phyloP scores from a whole-genome alignment of 1,139 yeast genomes.

The Sugiyamaella pinicola region DNA sequence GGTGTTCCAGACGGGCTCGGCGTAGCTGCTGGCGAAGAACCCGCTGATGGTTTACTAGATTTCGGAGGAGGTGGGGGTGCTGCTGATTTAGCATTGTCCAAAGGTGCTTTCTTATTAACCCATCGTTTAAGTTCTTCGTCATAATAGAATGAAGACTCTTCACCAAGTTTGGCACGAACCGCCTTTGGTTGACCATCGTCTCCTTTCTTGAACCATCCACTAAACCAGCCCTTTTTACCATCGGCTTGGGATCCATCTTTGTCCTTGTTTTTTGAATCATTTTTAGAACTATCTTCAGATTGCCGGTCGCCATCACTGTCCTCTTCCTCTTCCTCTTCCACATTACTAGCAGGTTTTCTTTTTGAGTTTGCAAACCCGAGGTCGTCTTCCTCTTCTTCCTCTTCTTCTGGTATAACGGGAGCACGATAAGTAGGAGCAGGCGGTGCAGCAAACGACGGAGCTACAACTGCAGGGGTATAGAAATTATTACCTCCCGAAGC shows the following conservation, averaged over 20 bases:
- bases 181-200: conserved; percentile 70
- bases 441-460: conserved; percentile 16
- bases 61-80: conserved; percentile 80
- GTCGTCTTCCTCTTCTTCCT: conserved; percentile 45
- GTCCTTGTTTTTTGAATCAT: conserved; percentile 24
- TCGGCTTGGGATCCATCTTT: conserved; percentile 29
- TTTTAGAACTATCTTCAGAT: conserved; percentile 30
- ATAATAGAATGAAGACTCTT: conserved; percentile 69
- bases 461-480: conserved; percentile 15
- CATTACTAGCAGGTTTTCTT: conserved; percentile 4
- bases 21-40: conserved; percentile 32
- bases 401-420: conserved; percentile 38
- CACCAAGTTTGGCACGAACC: conserved; percentile 83
- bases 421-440: conserved; percentile 8
- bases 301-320: conserved; percentile 21
- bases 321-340: conserved; percentile 27
- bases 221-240: conserved; percentile 51
- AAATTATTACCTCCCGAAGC: background rate
- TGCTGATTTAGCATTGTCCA: conserved; percentile 62
- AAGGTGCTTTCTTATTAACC: conserved; percentile 75
- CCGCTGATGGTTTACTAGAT: conserved; percentile 36
- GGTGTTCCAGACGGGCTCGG: conserved; percentile 29
- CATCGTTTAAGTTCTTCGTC: conserved; percentile 86
- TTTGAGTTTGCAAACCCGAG: background rate
- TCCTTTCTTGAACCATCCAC: conserved; percentile 47